Conservation (phyloP, 208 protist genomes). For the Trypanosoma lewisi region DNA sequence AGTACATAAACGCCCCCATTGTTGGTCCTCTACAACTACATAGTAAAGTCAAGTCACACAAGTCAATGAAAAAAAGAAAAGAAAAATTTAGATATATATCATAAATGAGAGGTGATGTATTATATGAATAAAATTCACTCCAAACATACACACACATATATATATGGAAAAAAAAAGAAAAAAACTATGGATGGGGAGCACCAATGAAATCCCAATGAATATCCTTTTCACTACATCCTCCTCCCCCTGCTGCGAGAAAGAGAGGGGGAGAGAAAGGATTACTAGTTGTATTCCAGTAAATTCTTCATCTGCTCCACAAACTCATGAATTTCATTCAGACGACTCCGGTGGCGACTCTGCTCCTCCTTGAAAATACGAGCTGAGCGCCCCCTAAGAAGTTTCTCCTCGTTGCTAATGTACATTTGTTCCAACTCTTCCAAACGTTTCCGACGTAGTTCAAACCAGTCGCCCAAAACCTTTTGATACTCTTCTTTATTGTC, state of each 20-base stretch:
- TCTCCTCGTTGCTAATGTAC: conserved; percentile 70
- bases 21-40: conserved; percentile 28
- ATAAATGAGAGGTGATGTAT: too few relatives aligned
- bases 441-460: conserved; percentile 70
- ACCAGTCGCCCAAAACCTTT: conserved; percentile 76
- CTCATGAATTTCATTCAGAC: conserved; percentile 66
- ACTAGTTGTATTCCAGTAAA: neutral
- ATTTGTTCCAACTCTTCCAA: conserved; percentile 75
- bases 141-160: too few relatives aligned
- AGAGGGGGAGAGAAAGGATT: too few relatives aligned
- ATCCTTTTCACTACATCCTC: too few relatives aligned
- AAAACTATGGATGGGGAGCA: too few relatives aligned
- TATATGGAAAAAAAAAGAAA: too few relatives aligned
- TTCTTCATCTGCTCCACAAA: conserved; percentile 47
- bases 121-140: neutral
- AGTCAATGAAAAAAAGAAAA: neutral
- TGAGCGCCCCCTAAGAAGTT: conserved; percentile 45
- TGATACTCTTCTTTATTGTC: conserved; percentile 82
- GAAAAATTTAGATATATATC: too few relatives aligned
- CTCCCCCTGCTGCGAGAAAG: too few relatives aligned
- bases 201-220: too few relatives aligned
- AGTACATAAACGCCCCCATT: conserved; percentile 99
- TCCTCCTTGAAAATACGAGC: conserved; percentile 48
- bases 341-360: conserved; percentile 58
- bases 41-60: neutral